These are phyloP conservation scores for Wickerhamiella pararugosa DNA, from an alignment of 1,139 yeast species.

Conservation along the genomic window DNA sequence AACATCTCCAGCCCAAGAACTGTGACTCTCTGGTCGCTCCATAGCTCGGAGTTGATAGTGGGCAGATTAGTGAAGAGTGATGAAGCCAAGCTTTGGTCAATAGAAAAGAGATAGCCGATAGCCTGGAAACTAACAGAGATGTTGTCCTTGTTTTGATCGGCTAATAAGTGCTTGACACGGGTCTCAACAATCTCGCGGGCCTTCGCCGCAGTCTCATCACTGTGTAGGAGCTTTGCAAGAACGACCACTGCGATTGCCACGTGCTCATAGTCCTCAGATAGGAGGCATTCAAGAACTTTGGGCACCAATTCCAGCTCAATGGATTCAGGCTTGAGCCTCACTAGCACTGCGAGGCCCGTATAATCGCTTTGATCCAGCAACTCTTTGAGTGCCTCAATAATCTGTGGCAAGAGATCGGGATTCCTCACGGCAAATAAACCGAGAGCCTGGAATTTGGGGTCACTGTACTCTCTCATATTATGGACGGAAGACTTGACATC, in stretches of 20 bases:
- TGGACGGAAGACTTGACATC: conserved; percentile 7
- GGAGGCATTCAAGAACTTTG: conserved; percentile 1
- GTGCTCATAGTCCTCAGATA: conserved; percentile 1
- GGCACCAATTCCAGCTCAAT: conserved; percentile 5
- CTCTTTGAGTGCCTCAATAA: conserved; percentile 9
- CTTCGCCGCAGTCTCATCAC: not conserved
- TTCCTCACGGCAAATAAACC: conserved; percentile 10
- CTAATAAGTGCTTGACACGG: conserved; percentile 3
- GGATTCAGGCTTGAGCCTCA: conserved; percentile 7
- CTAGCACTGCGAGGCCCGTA: conserved; percentile 9
- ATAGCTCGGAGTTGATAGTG: conserved; percentile 10
- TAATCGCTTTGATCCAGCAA: not conserved
- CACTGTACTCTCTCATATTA: conserved; percentile 11
- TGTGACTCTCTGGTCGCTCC: conserved; percentile 17
- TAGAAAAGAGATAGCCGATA: conserved; percentile 1
- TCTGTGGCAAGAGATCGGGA: not conserved
- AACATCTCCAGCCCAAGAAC: conserved; percentile 22
- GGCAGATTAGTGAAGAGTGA: conserved; percentile 6
- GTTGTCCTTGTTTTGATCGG: conserved; percentile 6
- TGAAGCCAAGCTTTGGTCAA: conserved; percentile 9
- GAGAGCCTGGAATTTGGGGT: conserved; percentile 13
- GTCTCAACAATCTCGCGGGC: not conserved
- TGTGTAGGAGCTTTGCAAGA: not conserved
- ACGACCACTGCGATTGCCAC: conserved; percentile 6
- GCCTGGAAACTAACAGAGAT: conserved; percentile 5